Conservation (phyloP, 2,329 filamentous ascomycete species). For the Bipolaris victoriae region DNA sequence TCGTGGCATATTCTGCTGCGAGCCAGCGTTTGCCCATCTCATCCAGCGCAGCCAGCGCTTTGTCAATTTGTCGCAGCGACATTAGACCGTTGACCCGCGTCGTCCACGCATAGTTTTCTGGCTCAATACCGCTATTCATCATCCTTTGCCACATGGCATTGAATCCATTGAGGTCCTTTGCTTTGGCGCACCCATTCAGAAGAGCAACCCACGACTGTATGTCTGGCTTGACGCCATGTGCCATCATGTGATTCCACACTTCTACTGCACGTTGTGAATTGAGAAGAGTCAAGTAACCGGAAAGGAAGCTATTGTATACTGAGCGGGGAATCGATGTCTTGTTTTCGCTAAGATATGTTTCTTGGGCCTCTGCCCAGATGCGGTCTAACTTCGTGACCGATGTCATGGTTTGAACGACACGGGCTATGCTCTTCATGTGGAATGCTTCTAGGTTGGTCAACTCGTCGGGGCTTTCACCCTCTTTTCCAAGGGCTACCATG, state of each 20-base stretch:
- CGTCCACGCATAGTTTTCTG: conserved; percentile 73
- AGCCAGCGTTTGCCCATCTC: conserved; percentile 70
- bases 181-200: conserved; percentile 71
- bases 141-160: conserved; percentile 72
- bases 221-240: conserved; percentile 63
- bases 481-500: conserved; percentile 19
- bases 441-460: conserved; percentile 30
- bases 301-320: conserved; percentile 56
- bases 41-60: conserved; percentile 67
- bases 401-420: conserved; percentile 26
- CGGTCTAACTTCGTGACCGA: conserved; percentile 25
- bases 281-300: conserved; percentile 54
- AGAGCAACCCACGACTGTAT: conserved; percentile 74
- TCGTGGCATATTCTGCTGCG: conserved; percentile 38
- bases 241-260: conserved; percentile 64
- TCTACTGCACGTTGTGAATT: conserved; percentile 55
- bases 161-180: conserved; percentile 65
- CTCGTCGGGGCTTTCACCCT: conserved; percentile 10
- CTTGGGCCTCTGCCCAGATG: conserved; percentile 32
- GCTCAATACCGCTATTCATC: conserved; percentile 60
- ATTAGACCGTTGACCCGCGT: conserved; percentile 72
- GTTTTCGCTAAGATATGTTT: conserved; percentile 23
- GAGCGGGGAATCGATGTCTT: conserved; percentile 30
- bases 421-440: conserved; percentile 34
- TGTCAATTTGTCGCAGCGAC: conserved; percentile 58